Evolutionary conservation across 257 asterid genomes (phyloP).

Genomic region (Nicotiana otophora): DNA sequence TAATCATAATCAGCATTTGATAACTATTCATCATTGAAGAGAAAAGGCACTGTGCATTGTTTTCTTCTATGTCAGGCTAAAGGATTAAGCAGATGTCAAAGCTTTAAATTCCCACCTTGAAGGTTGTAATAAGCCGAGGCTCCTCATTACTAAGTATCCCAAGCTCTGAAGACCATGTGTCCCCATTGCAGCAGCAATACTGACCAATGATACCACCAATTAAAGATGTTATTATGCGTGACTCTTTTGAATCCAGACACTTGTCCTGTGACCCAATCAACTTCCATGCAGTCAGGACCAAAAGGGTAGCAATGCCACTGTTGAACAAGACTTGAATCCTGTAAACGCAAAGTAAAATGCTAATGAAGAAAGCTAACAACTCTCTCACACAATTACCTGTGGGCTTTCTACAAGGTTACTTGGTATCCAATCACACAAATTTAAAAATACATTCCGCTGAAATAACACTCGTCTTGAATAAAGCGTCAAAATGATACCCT

Average conservation of each 20-base stretch:
- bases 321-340: constrained; percentile 87
- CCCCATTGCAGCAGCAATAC: constrained; percentile 91
- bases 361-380: neutral
- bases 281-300: constrained; percentile 60
- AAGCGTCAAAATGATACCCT: neutral
- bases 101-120: constrained; percentile 50
- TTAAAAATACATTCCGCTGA: neutral
- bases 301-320: constrained; percentile 68
- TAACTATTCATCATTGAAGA: neutral
- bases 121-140: constrained; percentile 75
- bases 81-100: neutral
- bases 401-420: neutral
- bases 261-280: constrained; percentile 55
- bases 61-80: neutral
- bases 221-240: constrained; percentile 44
- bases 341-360: constrained; percentile 14
- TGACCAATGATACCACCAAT: constrained; percentile 87
- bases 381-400: neutral
- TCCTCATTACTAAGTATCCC: constrained; percentile 90
- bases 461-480: neutral
- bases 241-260: constrained; percentile 80
- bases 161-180: constrained; percentile 98
- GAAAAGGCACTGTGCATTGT: neutral
- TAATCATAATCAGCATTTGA: neutral
- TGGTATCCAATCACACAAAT: neutral